phyloP scores from a whole-genome alignment of 2,329 filamentous ascomycete species.

The Aspergillus melleus region DNA sequence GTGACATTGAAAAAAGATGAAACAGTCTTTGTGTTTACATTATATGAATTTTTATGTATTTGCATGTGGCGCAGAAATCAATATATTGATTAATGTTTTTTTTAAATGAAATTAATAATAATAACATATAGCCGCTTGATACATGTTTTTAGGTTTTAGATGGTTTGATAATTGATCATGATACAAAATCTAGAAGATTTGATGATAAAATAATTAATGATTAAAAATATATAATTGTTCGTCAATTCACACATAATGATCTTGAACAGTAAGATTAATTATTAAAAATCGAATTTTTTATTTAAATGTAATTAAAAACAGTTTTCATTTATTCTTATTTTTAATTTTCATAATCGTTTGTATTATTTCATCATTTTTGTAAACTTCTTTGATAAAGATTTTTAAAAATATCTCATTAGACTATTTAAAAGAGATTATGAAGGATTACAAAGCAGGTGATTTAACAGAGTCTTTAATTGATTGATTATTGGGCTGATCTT shows the following conservation, averaged over 20 bases:
- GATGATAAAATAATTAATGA: neutral
- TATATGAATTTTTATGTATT: neutral
- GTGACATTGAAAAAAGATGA: conserved; percentile 3
- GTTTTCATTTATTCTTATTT: too few species aligned
- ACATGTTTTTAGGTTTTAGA: neutral
- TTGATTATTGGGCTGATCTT: too few species aligned
- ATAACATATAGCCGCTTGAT: neutral
- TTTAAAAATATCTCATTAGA: too few species aligned
- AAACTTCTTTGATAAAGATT: too few species aligned
- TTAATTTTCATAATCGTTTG: too few species aligned
- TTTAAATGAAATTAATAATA: neutral
- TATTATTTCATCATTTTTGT: too few species aligned
- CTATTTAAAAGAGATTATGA: too few species aligned
- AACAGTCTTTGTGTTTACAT: neutral
- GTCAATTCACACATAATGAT: neutral
- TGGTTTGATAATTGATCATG: neutral
- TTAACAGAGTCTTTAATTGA: too few species aligned
- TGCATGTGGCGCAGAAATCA: conserved; percentile 2
- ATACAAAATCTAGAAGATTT: neutral
- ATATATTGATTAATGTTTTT: neutral
- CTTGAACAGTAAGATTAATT: too few species aligned
- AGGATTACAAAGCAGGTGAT: too few species aligned
- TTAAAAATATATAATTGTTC: neutral
- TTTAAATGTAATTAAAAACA: too few species aligned
- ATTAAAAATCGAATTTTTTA: too few species aligned